Base-by-base conservation (phyloP, 2,329 filamentous ascomycete species). In the Alternaria atra region DNA sequence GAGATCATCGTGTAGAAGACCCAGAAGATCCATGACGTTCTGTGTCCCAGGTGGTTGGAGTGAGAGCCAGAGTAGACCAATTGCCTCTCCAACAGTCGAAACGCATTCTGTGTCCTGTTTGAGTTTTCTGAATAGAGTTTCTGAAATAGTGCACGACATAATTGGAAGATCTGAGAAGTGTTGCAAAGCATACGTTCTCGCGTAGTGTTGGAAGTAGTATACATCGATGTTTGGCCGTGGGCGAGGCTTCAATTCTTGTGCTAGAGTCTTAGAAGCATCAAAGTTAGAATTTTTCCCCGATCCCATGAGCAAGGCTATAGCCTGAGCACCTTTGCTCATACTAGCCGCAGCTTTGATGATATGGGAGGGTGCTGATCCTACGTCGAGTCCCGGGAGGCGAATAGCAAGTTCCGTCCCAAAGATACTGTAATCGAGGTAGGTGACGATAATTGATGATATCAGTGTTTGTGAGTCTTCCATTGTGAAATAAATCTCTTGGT, bases 341-440 rank as follows among this genome's bases (percentile, higher is more conserved):
- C 17, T 8, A 6, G 17, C 9, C 20, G 43, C 25, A 15, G 43
- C 25, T 17, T 17, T 30, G 20, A 46, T 46, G 12, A 46, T 46
- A 25, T 25, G 23, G 5, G 43, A 25, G 15, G 43, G 43, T 20
- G 43, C 43, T 46, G 43, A 46, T 27, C 42, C 27, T 25, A 46
- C 27, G 2, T 46, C 5, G 23, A 46, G 1, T 3, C 10, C 27
- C 13, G 29, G 32, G 6, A 73, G 42, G 9, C 42, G 42, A 17
- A 29, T 8, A 46, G 20, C 42, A 25, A 69, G 25, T 43, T 68
- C 55, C 13, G 63, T 67, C 9, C 50, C 58, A 27, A 72, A 68
- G 8, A 68, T 46, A 12, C 53, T 63, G 40, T 72, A 72, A 43
- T 52, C 55, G 10, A 70, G 65, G 35, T 72, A 72, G 6, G 70